A percentile compares a stretch with the other conserved stretches of the same genome.
Conservation (phyloP, 176 grass and related monocot species). For the Aegilops umbellulata region DNA sequence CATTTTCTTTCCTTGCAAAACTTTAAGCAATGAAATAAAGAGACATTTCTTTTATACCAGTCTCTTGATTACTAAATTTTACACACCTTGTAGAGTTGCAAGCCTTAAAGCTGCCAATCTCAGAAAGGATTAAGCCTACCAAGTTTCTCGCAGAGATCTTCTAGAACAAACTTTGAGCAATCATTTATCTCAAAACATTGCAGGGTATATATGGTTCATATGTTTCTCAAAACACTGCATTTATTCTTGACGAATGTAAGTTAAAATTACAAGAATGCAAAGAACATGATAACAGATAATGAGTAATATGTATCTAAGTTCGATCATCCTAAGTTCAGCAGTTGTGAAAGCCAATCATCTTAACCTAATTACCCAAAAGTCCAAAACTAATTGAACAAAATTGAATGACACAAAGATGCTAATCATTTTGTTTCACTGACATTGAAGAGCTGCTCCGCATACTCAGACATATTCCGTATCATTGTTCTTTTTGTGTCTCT, state of each 20-base stretch:
- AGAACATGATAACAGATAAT: conserved; percentile 1
- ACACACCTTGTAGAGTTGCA: background rate
- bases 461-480: conserved; percentile 64
- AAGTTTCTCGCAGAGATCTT: background rate
- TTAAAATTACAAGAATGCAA: background rate
- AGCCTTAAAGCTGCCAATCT: background rate
- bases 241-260: background rate
- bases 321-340: background rate
- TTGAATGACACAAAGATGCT: background rate
- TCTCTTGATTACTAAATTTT: background rate
- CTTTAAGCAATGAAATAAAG: background rate
- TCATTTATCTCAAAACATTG: background rate
- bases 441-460: conserved; percentile 77
- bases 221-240: background rate
- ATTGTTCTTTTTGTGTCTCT: conserved; percentile 63
- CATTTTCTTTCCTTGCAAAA: background rate
- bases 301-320: background rate
- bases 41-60: background rate
- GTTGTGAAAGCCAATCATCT: conserved; percentile 2
- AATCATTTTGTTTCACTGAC: conserved; percentile 37
- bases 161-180: background rate
- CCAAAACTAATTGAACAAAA: background rate
- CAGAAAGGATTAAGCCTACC: background rate
- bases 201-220: background rate
- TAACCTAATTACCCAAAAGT: background rate